phyloP scores from a whole-genome alignment of 257 asterid genomes.

The Orobanche coerulescens region DNA sequence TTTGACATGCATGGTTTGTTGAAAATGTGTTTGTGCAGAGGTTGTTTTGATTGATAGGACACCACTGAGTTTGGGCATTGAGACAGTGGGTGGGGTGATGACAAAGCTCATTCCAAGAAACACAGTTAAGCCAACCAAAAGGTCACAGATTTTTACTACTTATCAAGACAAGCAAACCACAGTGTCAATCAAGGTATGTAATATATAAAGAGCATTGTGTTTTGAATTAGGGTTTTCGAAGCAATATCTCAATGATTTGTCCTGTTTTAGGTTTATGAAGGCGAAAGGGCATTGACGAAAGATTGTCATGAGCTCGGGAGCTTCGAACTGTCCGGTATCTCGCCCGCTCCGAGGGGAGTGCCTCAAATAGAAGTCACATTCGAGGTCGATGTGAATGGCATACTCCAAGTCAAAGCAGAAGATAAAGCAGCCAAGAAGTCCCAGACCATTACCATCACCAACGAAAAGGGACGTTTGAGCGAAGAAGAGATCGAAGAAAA shows the following conservation, averaged over 20 bases:
- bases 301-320: slow-evolving; percentile 53
- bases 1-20: slow-evolving; percentile 24
- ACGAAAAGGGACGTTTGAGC: slow-evolving; percentile 44
- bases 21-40: not conserved
- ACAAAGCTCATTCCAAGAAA: slow-evolving; percentile 47
- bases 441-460: slow-evolving; percentile 41
- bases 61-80: slow-evolving; percentile 48
- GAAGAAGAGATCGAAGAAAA: slow-evolving; percentile 50
- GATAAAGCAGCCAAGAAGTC: slow-evolving; percentile 48
- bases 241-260: too few relatives aligned
- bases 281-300: slow-evolving; percentile 46
- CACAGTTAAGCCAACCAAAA: slow-evolving; percentile 33
- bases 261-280: slow-evolving; percentile 37
- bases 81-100: slow-evolving; percentile 62
- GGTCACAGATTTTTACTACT: slow-evolving; percentile 44
- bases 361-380: slow-evolving; percentile 58
- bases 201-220: too few relatives aligned
- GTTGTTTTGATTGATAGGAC: slow-evolving; percentile 21
- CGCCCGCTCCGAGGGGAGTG: slow-evolving; percentile 54
- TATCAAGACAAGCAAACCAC: slow-evolving; percentile 51
- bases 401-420: slow-evolving; percentile 42
- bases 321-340: slow-evolving; percentile 42
- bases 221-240: too few relatives aligned
- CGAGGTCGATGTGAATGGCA: slow-evolving; percentile 47
- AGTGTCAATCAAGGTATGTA: slow-evolving; percentile 36